A percentile compares a stretch with the other conserved stretches of the same genome.
These are phyloP conservation scores for Fusarium sp. DNA, from an alignment of 2,329 filamentous ascomycete genomes.

Conservation along the genomic window DNA sequence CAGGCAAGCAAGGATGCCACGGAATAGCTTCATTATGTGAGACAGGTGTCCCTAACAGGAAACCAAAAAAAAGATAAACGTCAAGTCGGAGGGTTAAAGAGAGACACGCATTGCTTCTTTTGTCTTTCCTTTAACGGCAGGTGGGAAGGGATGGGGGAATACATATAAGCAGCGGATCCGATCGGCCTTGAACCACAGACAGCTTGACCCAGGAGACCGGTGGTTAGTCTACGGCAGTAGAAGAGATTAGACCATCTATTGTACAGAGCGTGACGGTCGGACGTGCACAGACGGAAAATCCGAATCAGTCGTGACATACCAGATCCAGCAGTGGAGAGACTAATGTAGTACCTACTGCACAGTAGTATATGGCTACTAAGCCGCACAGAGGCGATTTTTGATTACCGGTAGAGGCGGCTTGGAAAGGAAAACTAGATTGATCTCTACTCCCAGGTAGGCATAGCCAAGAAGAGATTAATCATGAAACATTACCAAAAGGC, in stretches of 20 bases:
- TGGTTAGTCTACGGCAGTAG: too few relatives aligned
- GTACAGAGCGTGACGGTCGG: not conserved
- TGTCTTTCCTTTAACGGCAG: not conserved
- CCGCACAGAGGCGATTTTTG: not conserved
- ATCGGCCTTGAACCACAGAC: not conserved
- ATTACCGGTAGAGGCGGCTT: not conserved
- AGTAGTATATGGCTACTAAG: too few relatives aligned
- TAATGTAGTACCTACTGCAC: too few relatives aligned
- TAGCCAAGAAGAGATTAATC: not conserved
- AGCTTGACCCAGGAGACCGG: not conserved
- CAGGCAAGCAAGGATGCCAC: not conserved
- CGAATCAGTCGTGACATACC: not conserved
- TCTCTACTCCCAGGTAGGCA: not conserved
- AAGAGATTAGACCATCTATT: too few relatives aligned
- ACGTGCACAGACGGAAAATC: conserved; percentile 1
- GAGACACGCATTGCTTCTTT: not conserved
- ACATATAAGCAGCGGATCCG: too few relatives aligned
- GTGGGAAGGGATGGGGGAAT: too few relatives aligned
- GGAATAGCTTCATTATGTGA: not conserved
- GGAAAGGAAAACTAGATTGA: not conserved
- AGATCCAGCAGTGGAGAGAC: not conserved
- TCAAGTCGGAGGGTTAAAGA: not conserved
- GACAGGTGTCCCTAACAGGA: too few relatives aligned
- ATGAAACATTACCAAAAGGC: not conserved
- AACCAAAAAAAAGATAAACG: too few relatives aligned